These are phyloP conservation scores for Ilex asprella DNA, from an alignment of 257 asterid species.

Conservation along the genomic window DNA sequence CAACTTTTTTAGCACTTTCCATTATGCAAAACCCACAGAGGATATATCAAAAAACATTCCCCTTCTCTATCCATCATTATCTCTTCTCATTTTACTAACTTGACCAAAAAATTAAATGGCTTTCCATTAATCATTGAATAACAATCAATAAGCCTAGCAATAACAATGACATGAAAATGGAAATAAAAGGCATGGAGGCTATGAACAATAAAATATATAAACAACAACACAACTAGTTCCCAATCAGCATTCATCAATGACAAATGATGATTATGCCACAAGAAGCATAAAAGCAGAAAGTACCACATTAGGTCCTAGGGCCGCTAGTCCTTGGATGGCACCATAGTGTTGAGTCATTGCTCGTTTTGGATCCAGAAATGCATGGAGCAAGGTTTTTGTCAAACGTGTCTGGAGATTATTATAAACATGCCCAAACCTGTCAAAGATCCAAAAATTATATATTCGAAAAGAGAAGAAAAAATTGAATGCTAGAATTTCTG, in stretches of 20 bases:
- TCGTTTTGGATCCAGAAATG: slow-evolving; percentile 2
- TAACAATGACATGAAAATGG: neutral
- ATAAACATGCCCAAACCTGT: slow-evolving; percentile 5
- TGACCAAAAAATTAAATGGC: neutral
- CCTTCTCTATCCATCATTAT: neutral
- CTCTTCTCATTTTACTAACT: neutral
- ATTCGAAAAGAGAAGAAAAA: neutral
- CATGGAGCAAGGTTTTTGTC: slow-evolving; percentile 2
- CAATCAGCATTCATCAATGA: neutral
- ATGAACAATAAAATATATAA: too few species aligned
- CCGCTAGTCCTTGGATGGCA: slow-evolving; percentile 6
- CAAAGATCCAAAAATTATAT: neutral
- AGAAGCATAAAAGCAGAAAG: neutral
- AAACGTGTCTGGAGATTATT: slow-evolving; percentile 4
- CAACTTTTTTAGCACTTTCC: neutral
- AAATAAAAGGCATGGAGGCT: too few species aligned
- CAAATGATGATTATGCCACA: neutral
- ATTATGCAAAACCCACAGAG: neutral
- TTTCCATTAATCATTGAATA: neutral
- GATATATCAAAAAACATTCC: neutral
- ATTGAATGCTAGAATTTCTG: neutral
- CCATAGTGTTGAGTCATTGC: slow-evolving; percentile 5
- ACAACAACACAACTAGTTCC: neutral
- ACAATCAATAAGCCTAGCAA: neutral
- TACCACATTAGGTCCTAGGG: slow-evolving; percentile 9